Evolutionary conservation across 2,329 filamentous ascomycete species (phyloP).

Genomic region (Camptophora hylomeconis): DNA sequence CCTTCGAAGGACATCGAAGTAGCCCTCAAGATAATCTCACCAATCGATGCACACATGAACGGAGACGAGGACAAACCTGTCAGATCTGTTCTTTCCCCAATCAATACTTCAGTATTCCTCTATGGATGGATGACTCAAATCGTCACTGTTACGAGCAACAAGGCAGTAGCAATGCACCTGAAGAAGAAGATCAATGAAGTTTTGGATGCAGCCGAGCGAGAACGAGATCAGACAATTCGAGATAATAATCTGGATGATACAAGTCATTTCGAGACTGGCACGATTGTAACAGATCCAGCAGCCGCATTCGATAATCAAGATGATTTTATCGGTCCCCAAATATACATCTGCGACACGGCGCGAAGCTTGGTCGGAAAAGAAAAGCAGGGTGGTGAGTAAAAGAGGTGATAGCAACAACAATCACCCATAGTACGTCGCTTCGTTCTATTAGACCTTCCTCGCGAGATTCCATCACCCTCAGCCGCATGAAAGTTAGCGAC

Average conservation of each 20-base stretch:
- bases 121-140: slow-evolving; percentile 53
- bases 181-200: slow-evolving; percentile 25
- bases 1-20: slow-evolving; percentile 27
- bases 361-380: slow-evolving; percentile 56
- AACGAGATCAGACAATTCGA: neutral
- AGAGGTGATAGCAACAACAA: too few species aligned
- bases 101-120: slow-evolving; percentile 58
- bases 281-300: neutral
- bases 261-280: neutral
- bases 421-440: too few species aligned
- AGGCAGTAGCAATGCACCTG: slow-evolving; percentile 52
- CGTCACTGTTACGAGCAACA: slow-evolving; percentile 61
- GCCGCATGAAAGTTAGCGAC: too few species aligned
- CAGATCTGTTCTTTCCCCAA: slow-evolving; percentile 43
- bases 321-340: slow-evolving; percentile 44
- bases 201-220: slow-evolving; percentile 8
- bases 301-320: slow-evolving; percentile 23
- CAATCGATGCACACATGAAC: slow-evolving; percentile 4
- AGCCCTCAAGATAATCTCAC: slow-evolving; percentile 2
- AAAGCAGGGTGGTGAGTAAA: too few species aligned
- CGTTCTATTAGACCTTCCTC: too few species aligned
- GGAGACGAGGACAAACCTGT: slow-evolving; percentile 12
- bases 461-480: too few species aligned
- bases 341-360: slow-evolving; percentile 53
- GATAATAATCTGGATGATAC: neutral